These are phyloP conservation scores for Cladosporium cucumerinum DNA, from an alignment of 2,329 filamentous ascomycete species.

Conservation along the genomic window DNA sequence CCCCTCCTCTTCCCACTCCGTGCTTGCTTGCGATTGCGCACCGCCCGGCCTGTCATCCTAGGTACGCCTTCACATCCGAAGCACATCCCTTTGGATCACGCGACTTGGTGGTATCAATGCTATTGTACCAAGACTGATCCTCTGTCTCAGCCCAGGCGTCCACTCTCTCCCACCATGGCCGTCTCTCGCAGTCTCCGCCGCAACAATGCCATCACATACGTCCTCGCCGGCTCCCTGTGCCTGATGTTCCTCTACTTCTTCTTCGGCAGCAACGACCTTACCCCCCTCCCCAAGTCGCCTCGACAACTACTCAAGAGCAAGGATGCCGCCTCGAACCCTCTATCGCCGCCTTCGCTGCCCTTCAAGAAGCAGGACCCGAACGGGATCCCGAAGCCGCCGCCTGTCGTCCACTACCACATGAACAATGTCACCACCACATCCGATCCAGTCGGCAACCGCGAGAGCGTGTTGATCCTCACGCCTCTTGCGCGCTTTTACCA, in stretches of 20 bases:
- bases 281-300: conserved; percentile 46
- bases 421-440: conserved; percentile 86
- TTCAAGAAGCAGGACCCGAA: conserved; percentile 63
- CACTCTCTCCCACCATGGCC: conserved; percentile 46
- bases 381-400: conserved; percentile 64
- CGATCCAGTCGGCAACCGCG: conserved; percentile 72
- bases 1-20: not conserved
- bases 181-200: conserved; percentile 68
- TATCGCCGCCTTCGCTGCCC: conserved; percentile 71
- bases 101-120: not conserved
- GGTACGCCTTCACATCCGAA: not conserved
- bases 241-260: conserved; percentile 55
- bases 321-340: conserved; percentile 62
- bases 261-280: conserved; percentile 60
- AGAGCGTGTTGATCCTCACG: conserved; percentile 86
- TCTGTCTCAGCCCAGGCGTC: not conserved
- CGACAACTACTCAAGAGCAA: conserved; percentile 50
- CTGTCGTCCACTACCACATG: conserved; percentile 88
- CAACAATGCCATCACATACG: conserved; percentile 71
- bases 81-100: not conserved
- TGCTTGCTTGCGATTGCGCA: not conserved
- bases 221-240: conserved; percentile 68
- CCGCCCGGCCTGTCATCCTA: not conserved
- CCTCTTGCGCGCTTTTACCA: conserved; percentile 92
- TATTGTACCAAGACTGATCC: not conserved